Base-by-base conservation (phyloP, 1,139 yeast genomes). In the Blastobotrys illinoisensis region DNA sequence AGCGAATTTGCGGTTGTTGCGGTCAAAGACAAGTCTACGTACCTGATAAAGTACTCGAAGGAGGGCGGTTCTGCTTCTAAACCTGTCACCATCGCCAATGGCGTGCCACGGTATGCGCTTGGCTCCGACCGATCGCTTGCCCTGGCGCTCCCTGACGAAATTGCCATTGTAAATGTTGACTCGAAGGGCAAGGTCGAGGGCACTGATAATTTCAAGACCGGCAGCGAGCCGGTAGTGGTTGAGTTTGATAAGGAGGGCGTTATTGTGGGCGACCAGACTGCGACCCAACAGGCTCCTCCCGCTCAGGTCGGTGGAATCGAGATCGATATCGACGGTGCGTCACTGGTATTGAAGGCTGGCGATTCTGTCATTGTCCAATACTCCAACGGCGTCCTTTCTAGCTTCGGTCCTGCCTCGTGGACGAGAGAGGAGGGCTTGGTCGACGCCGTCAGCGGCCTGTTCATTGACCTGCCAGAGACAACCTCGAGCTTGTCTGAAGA, bases 381-480 rank as follows among this genome's bases (percentile, higher is more conserved):
- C 16, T 13, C 54, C 2, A 56, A 57, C 36, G 59, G 59, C 40
- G 40, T 32, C 3, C 40, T 32, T 3, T 32, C 40, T 16, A 32
- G 40, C 5, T 32, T 32, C 13, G 23, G 47, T 55, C 9, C 50
- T n/a, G 51, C 48, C 7, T 13, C 44, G 11, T 81, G 85, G 85
- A 48, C 59, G 1, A 73, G 77, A 52, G 83, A 81, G 60, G 81
- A 77, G 60, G 75, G 81, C 0, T 57, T 79, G 9, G 69, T 78
- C 5, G 63, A 72, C 24, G 68, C 76, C 3, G 66, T 66, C 4
- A 75, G 75, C 14, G 72, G 73, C 36, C 65, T 74, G 1, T 67
- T 79, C 46, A 62, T 79, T 16, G 78, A 77, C 49, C 62, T 72
- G 2, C 62, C 69, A 9, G 71, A 70, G 43, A 63, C 67, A 9